Evolutionary conservation across 495 filamentous ascomycete species (phyloP), one percentile per base, ranked within the genome.

Genomic region (Penicillium argentinense): DNA sequence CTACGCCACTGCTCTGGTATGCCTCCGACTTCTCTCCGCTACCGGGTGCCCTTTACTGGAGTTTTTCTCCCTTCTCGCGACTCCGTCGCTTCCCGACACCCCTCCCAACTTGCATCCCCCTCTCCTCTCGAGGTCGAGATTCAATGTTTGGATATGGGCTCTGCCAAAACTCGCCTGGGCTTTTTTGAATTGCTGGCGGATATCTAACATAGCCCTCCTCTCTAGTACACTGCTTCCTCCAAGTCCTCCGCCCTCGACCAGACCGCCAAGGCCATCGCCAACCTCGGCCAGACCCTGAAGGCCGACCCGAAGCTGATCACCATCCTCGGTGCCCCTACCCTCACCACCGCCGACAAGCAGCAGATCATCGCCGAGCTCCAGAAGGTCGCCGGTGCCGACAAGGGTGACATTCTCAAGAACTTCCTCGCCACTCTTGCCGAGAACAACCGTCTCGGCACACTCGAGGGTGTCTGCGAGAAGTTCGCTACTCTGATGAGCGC

Each of bases 1-100:
- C 63, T 98, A 98, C 76, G 95, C 93, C 62, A 88, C 83, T 78
- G 93, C 93, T 76, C 78, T 98, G 84, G 93, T 98, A 89, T 68
- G 60, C 39, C 39, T 24, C 23, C 38, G 42, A 43, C 16, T 29
- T 33, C 25, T 13, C 42, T 37, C 44, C 29, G 37, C 34, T 39
- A 45, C 18, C 9, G n/a, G 38, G 13, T 30, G n/a, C 18, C 13
- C 24, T 11, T 40, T 39, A 23, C 44, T 53, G 34, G 33, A 42
- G 23, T 44, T 29, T 41, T 46, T 51, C 33, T n/a, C n/a, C n/a
- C n/a, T 45, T 45, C 36, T 39, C 25, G 83, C 72, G 47, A 53
- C 41, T 47, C 42, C 52, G 52, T 55, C 37, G 57, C 47, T 27
- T 44, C 40, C 47, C 46, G 42, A 49, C 33, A 36, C 33, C 55